Base-by-base conservation (phyloP, 345 rosid species). In the Populus euphratica region DNA sequence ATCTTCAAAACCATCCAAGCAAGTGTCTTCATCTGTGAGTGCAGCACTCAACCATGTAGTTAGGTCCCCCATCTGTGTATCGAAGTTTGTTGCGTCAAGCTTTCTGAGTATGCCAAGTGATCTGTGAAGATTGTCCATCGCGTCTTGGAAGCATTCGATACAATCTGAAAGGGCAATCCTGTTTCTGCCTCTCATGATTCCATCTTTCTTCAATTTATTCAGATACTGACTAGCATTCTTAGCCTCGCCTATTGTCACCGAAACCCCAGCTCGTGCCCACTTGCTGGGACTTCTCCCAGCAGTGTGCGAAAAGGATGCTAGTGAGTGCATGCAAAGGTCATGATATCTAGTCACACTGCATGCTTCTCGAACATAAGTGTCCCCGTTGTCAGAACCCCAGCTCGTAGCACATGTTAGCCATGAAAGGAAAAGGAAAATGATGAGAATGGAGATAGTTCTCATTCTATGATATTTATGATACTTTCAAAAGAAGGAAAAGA, bases 261-360 rank as follows among this genome's bases (percentile, higher is more conserved):
- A 90, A 20, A 93, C 96, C 27, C 93, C 96, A 0, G 91, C 98
- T 35, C 97, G 84, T 1, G 99, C 93, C 98, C 98, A 96, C 79
- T 20, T 87, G 86, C 88, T 87, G 0, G 93, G 93, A 78, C 90
- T 93, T 49, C 70, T 86, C 80, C 81, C 86, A 17, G 98, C 98
- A 0, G 54, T 39, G 54, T 65, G 80, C 13, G 98, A 89, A 83
- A 92, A 93, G 10, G 93, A 85, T 5, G 92, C 72, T 0, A 96
- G 85, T 23, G 97, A 85, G 52, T 43, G 81, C 72, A 92, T 66
- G 79, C 99, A 93, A 14, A 95, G 80, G 61, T 85, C 70, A 10
- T 76, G 90, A 80, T 93, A 95, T 20, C 25, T 87, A 23, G 99
- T 91, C 64, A 90, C 97, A 43, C 89, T 86, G 67, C 99, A 95